Conservation (phyloP, 1,284 basidiomycete species). For the Ceratobasidium sp. region DNA sequence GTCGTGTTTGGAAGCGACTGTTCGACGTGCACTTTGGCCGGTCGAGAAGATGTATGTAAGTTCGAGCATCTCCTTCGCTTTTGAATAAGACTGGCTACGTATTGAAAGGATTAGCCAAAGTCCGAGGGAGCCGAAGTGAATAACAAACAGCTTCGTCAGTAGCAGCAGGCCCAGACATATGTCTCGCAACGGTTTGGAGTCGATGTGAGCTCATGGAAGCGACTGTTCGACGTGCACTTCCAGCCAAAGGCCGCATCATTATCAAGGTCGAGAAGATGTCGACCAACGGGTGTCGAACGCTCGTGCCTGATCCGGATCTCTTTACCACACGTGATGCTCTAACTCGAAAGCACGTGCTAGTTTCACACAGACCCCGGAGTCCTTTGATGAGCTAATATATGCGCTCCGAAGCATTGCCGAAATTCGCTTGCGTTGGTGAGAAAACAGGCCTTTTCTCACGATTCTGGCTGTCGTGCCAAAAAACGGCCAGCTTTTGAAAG, state of each 20-base stretch:
- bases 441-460: too few relatives aligned
- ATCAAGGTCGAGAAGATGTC: neutral
- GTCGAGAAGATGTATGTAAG: conserved; percentile 82
- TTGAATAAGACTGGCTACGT: conserved; percentile 67
- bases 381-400: too few relatives aligned
- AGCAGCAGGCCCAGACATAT: conserved; percentile 15
- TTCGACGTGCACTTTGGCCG: conserved; percentile 85
- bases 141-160: conserved; percentile 12
- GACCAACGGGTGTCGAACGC: neutral
- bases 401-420: too few relatives aligned
- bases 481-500: too few relatives aligned
- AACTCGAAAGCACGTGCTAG: conserved; percentile 8
- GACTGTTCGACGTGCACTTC: conserved; percentile 9
- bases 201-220: conserved; percentile 29
- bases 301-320: conserved; percentile 9
- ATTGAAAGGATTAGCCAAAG: neutral
- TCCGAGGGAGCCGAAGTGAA: neutral
- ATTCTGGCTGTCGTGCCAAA: too few relatives aligned
- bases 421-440: too few relatives aligned
- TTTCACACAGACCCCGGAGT: neutral
- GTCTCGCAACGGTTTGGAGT: conserved; percentile 22
- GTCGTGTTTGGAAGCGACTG: too few relatives aligned
- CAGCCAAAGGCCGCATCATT: conserved; percentile 19
- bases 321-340: conserved; percentile 26
- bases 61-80: conserved; percentile 66